These are phyloP conservation scores for Tolypocladium endophyticum DNA, from an alignment of 2,329 filamentous ascomycete species.

Conservation along the genomic window DNA sequence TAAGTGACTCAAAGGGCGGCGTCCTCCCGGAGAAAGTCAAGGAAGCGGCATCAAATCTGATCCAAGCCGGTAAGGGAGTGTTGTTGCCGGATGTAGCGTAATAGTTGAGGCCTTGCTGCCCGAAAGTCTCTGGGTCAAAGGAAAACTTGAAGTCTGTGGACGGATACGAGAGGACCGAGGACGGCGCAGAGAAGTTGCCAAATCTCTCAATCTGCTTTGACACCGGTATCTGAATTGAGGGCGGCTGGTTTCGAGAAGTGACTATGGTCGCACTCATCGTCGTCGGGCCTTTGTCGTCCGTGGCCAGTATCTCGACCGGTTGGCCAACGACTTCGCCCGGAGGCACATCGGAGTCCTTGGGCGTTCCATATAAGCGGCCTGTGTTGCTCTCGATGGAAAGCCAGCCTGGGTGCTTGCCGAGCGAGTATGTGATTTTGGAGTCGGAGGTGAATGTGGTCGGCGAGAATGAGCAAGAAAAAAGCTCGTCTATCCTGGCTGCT, in stretches of 20 bases:
- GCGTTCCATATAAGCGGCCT: constrained; percentile 62
- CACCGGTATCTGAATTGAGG: constrained; percentile 44
- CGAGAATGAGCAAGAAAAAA: constrained; percentile 64
- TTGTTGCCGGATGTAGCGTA: constrained; percentile 69
- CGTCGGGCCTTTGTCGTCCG: constrained; percentile 52
- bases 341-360: constrained; percentile 38
- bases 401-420: constrained; percentile 61
- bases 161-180: constrained; percentile 45
- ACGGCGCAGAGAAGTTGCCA: constrained; percentile 49
- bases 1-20: constrained; percentile 51
- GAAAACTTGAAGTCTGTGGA: constrained; percentile 40
- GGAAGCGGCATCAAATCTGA: constrained; percentile 55
- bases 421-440: constrained; percentile 55
- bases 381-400: constrained; percentile 56
- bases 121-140: constrained; percentile 53
- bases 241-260: constrained; percentile 48
- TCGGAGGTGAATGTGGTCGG: constrained; percentile 60
- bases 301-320: constrained; percentile 57
- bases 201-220: constrained; percentile 46
- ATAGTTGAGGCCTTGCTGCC: constrained; percentile 50
- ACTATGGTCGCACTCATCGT: constrained; percentile 60
- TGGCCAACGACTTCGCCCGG: constrained; percentile 44
- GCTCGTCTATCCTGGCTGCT: constrained; percentile 57
- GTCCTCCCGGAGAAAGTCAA: constrained; percentile 63
- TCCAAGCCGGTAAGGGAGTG: constrained; percentile 78